Percentiles rank a stretch among this genome's conserved stretches.
Conservation (phyloP, 1,284 basidiomycete genomes). For the Entoloma clypeatum region DNA sequence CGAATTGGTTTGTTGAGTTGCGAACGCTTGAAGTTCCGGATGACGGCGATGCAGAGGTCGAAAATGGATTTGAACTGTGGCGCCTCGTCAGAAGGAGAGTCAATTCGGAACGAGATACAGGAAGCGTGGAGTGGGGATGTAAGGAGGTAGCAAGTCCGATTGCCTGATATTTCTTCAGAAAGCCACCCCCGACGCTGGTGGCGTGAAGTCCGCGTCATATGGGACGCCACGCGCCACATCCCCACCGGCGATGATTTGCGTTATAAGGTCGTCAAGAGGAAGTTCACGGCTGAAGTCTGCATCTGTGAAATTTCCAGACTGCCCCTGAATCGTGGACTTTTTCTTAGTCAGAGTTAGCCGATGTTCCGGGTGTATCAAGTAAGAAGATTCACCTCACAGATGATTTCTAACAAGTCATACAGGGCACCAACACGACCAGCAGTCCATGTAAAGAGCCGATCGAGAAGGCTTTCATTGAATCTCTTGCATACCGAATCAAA, state of each 20-base stretch:
- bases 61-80: not conserved
- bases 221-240: conserved; percentile 8
- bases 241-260: conserved; percentile 1
- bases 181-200: conserved; percentile 5
- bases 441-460: conserved; percentile 4
- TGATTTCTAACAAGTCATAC: conserved; percentile 1
- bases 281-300: conserved; percentile 3
- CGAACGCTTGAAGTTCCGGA: conserved; percentile 8
- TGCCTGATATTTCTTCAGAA: not conserved
- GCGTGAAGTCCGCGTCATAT: not conserved
- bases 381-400: too few relatives aligned
- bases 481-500: not conserved
- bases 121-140: conserved; percentile 8
- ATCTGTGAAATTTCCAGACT: too few relatives aligned
- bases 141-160: conserved; percentile 1
- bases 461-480: conserved; percentile 1
- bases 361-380: too few relatives aligned
- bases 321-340: too few relatives aligned
- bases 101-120: conserved; percentile 3
- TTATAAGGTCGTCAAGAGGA: not conserved
- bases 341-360: too few relatives aligned
- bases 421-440: conserved; percentile 9
- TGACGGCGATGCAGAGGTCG: conserved; percentile 1
- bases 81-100: conserved; percentile 2
- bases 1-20: conserved; percentile 2